phyloP scores from a whole-genome alignment of 768 basidiomycete genomes.

The Suillus tomentosus region DNA sequence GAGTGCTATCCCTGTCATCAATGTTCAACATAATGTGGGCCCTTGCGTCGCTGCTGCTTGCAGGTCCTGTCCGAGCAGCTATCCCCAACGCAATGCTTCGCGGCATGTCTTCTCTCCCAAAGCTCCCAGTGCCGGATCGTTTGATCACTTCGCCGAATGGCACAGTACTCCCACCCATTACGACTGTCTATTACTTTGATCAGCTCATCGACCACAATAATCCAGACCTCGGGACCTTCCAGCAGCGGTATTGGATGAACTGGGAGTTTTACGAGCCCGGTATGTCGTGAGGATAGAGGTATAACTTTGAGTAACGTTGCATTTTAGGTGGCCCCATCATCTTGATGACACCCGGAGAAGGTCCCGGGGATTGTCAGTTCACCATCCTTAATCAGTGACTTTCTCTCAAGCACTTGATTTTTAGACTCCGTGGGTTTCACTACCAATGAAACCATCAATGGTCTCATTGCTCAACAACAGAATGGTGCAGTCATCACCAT shows the following conservation, averaged over 20 bases:
- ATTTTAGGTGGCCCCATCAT: slow-evolving; percentile 30
- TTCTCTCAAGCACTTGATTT: not conserved
- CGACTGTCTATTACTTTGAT: slow-evolving; percentile 33
- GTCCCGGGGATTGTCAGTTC: slow-evolving; percentile 45
- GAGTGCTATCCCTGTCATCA: not conserved
- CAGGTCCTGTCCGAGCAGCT: slow-evolving; percentile 15
- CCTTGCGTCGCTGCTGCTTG: not conserved
- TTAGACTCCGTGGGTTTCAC: slow-evolving; percentile 48
- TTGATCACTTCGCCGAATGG: slow-evolving; percentile 25
- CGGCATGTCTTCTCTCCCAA: slow-evolving; percentile 19
- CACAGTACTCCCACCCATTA: slow-evolving; percentile 26
- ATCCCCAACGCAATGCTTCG: slow-evolving; percentile 24
- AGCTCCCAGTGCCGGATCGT: slow-evolving; percentile 16
- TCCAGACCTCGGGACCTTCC: slow-evolving; percentile 67
- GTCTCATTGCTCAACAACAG: slow-evolving; percentile 65
- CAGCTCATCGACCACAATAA: slow-evolving; percentile 48
- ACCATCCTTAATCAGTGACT: not conserved
- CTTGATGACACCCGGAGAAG: slow-evolving; percentile 61
- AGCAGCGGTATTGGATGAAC: slow-evolving; percentile 73
- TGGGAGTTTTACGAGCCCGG: slow-evolving; percentile 65
- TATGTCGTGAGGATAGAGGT: slow-evolving; percentile 17
- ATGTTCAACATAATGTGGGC: not conserved
- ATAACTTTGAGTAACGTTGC: not conserved
- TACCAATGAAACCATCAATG: slow-evolving; percentile 64
- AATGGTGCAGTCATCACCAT: slow-evolving; percentile 62